These are phyloP conservation scores for Cercis canadensis DNA, from an alignment of 306 rosid genomes.

Conservation along the genomic window DNA sequence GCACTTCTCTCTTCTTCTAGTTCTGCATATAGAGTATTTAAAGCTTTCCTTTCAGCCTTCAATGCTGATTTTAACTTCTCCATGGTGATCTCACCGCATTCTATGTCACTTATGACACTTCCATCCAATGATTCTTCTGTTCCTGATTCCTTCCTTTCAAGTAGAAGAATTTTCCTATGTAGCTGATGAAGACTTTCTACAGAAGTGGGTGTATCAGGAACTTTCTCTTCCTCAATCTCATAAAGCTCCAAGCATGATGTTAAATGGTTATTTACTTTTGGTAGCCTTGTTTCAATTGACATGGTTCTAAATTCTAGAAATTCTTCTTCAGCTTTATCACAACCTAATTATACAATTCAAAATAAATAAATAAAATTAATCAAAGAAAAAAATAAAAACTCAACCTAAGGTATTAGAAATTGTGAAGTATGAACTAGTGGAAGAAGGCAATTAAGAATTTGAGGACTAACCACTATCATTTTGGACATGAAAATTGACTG, in stretches of 20 bases:
- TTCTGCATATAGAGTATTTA: constrained; percentile 73
- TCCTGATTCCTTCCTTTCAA: constrained; percentile 79
- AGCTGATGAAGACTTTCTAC: constrained; percentile 64
- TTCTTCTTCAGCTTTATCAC: constrained; percentile 47
- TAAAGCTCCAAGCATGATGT: constrained; percentile 46
- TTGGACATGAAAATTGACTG: constrained; percentile 39
- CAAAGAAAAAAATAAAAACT: neutral
- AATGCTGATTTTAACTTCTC: constrained; percentile 74
- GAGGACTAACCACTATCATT: constrained; percentile 55
- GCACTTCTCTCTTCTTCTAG: constrained; percentile 99
- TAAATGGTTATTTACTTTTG: constrained; percentile 42
- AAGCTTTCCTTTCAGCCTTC: constrained; percentile 74
- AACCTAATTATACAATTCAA: constrained; percentile 39
- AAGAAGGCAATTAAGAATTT: constrained; percentile 26
- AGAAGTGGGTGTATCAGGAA: constrained; percentile 84
- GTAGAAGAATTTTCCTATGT: constrained; percentile 66
- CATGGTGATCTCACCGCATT: constrained; percentile 56
- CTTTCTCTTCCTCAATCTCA: constrained; percentile 74
- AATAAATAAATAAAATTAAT: neutral
- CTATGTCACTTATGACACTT: constrained; percentile 72
- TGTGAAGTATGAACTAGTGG: constrained; percentile 1
- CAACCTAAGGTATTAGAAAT: neutral
- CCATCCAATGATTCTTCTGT: constrained; percentile 86
- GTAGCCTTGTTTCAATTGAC: constrained; percentile 53
- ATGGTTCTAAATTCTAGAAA: constrained; percentile 59